Conservation (phyloP, 2,329 filamentous ascomycete species). For the Gremmenia infestans region DNA sequence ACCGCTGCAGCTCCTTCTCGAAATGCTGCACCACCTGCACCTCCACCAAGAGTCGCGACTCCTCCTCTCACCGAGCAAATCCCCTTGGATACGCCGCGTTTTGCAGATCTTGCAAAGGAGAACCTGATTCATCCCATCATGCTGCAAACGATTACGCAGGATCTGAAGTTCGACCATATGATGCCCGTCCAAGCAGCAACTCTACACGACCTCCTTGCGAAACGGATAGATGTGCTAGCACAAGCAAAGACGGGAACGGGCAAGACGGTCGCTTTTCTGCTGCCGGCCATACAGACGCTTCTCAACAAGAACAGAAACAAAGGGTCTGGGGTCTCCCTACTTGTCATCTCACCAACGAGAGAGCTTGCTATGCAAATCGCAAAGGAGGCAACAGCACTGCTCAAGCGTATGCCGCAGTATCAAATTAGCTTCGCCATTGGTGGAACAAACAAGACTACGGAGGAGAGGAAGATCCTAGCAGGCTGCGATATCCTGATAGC, state of each 20-base stretch:
- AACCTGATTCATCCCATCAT: slow-evolving; percentile 43
- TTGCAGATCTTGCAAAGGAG: slow-evolving; percentile 40
- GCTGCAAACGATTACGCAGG: slow-evolving; percentile 56
- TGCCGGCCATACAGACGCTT: slow-evolving; percentile 74
- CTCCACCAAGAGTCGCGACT: slow-evolving; percentile 25
- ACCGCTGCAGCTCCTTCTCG: slow-evolving; percentile 19
- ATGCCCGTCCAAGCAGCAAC: slow-evolving; percentile 87
- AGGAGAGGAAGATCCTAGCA: slow-evolving; percentile 62
- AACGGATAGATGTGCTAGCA: slow-evolving; percentile 66
- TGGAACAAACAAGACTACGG: slow-evolving; percentile 70
- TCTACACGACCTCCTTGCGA: slow-evolving; percentile 69
- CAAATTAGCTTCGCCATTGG: slow-evolving; percentile 78
- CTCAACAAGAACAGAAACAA: slow-evolving; percentile 39
- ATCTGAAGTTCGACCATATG: slow-evolving; percentile 79
- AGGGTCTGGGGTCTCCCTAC: slow-evolving; percentile 57
- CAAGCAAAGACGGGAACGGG: slow-evolving; percentile 97
- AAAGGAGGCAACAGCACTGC: slow-evolving; percentile 57
- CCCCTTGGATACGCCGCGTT: slow-evolving; percentile 42
- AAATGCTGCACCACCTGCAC: slow-evolving; percentile 30
- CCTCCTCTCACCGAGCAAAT: slow-evolving; percentile 36
- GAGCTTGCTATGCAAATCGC: slow-evolving; percentile 79
- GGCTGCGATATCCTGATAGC: slow-evolving; percentile 89
- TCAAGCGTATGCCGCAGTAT: slow-evolving; percentile 28
- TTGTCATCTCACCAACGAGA: slow-evolving; percentile 74
- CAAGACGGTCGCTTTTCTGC: slow-evolving; percentile 89